A percentile compares a stretch with the other conserved stretches of the same genome.
Conservation (phyloP, 2,329 filamentous ascomycete species). For the Fusarium musae region DNA sequence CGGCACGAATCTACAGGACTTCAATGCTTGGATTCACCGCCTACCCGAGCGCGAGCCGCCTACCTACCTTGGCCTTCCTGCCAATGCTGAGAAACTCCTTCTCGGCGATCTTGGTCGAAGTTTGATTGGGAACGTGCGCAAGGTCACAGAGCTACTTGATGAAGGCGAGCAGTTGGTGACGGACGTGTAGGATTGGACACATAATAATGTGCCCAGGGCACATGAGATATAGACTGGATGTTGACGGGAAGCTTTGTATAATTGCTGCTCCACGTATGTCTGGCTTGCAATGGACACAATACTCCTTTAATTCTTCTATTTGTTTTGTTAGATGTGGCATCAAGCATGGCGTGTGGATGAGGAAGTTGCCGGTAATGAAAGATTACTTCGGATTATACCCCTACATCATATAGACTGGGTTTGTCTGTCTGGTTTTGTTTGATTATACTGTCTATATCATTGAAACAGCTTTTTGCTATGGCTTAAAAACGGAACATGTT, state of each 20-base stretch:
- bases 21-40: constrained; percentile 89
- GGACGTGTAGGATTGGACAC: constrained; percentile 56
- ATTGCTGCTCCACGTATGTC: not conserved
- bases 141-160: constrained; percentile 87
- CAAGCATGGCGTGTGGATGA: constrained; percentile 18
- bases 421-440: constrained; percentile 12
- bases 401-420: constrained; percentile 26
- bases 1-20: constrained; percentile 85
- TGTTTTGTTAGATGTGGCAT: constrained; percentile 24
- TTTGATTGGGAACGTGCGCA: constrained; percentile 85
- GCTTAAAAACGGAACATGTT: not conserved
- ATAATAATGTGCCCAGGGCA: not conserved
- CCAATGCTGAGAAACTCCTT: constrained; percentile 95
- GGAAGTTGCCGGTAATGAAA: constrained; percentile 4
- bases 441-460: not conserved
- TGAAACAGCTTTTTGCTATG: not conserved
- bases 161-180: constrained; percentile 92
- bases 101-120: constrained; percentile 87
- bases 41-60: constrained; percentile 96
- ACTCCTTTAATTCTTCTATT: constrained; percentile 2
- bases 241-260: not conserved
- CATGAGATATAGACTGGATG: not conserved
- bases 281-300: constrained; percentile 1
- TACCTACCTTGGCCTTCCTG: constrained; percentile 91
- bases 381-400: constrained; percentile 38